Evolutionary conservation across 208 protist species (phyloP), one percentile per base, ranked within the genome.

Genomic region (Lotmaria passim): DNA sequence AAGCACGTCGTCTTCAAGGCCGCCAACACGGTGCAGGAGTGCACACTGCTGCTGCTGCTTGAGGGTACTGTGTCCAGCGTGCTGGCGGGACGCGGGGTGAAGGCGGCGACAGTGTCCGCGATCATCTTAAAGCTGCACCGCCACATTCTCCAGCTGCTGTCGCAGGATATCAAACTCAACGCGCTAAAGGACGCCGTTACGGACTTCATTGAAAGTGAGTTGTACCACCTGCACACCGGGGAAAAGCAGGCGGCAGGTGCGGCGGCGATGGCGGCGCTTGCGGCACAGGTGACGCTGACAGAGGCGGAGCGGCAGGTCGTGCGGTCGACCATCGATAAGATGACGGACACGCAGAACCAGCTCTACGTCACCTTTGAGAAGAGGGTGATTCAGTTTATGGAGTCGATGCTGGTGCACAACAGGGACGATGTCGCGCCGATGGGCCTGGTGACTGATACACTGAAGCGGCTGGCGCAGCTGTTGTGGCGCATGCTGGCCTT

Each of bases 21-120:
- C n/a, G 83, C 90, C 38, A 95, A 95, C 75, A 72, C 86, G 0
- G 87, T 95, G 31, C 90, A 95, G 77, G 83, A 93, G 69, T 77
- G 70, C 39, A 89, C 76, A 26, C 75, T 95, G 44, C 68, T 90
- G 47, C 72, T 91, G 17, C 59, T 93, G 36, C 70, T 95, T 38
- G 83, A 87, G 34, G 90, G 90, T 14, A 84, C 77, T 17, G 81
- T 91, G 14, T 93, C 90, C 3, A 83, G 78, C 47, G 76, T 95
- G 51, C 74, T 95, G 41, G 48, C 82, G 15, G 71, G 59, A 2
- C 90, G 81, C 33, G 69, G 73, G 21, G 51, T 85, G 30, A 75
- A 75, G n/a, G 75, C 73, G 23, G 65, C 47, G 14, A 23, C 58
- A 38, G 72, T 90, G 34, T 79, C 75, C 58, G 51, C 66, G 24